phyloP scores from a whole-genome alignment of 169 alveolate species.

The Plasmodium gonderi region DNA sequence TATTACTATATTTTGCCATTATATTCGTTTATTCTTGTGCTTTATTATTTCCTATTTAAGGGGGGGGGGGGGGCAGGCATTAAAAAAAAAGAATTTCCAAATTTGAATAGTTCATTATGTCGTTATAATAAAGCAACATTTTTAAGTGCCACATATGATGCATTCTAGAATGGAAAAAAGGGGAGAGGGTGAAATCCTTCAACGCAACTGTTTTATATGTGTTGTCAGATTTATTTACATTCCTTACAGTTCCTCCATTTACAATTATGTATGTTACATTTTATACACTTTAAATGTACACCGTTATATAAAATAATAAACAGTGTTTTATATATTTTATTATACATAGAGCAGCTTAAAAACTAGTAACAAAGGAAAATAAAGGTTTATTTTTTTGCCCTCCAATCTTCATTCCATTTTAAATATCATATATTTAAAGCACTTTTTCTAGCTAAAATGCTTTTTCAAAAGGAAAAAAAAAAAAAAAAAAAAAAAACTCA shows the following conservation, averaged over 20 bases:
- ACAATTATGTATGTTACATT: background rate
- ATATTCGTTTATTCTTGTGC: background rate
- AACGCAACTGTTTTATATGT: background rate
- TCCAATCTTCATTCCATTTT: background rate
- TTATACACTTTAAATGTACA: background rate
- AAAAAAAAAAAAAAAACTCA: background rate
- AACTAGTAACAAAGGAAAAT: too few relatives aligned
- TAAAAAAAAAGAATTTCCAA: too few relatives aligned
- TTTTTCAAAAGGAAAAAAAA: background rate
- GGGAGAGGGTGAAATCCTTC: too few relatives aligned
- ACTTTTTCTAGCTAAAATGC: background rate
- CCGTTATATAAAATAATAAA: background rate
- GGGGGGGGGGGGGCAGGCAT: too few relatives aligned
- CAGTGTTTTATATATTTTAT: too few relatives aligned
- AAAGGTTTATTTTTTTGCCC: too few relatives aligned
- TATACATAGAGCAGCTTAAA: too few relatives aligned
- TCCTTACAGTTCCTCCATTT: background rate
- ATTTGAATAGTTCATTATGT: too few relatives aligned
- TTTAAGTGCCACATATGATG: background rate
- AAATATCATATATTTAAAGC: background rate
- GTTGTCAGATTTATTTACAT: background rate
- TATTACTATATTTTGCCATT: background rate
- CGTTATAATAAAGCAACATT: too few relatives aligned
- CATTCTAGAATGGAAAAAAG: too few relatives aligned
- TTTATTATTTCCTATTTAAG: background rate